Conservation (phyloP, 176 grass and related monocot genomes). For the Chrysopogon serrulatus region DNA sequence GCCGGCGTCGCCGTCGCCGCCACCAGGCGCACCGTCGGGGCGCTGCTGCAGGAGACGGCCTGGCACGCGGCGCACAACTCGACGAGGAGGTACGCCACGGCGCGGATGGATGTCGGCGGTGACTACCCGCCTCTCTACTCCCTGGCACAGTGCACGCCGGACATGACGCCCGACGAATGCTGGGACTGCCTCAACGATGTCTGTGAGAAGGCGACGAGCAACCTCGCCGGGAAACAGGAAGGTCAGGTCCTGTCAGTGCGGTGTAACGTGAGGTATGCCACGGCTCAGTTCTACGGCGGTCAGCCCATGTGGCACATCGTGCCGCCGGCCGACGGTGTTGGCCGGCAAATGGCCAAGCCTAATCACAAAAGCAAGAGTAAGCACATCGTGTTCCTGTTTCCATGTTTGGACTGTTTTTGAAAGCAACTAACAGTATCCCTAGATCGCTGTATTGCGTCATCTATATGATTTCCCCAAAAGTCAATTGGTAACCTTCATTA, state of each 20-base stretch:
- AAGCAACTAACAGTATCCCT: too few relatives aligned
- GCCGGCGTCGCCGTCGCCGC: too few relatives aligned
- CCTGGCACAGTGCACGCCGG: conserved; percentile 41
- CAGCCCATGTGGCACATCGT: background rate
- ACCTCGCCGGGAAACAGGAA: background rate
- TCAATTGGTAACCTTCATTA: too few relatives aligned
- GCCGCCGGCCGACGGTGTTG: too few relatives aligned
- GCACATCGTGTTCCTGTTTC: too few relatives aligned
- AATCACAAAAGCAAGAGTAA: too few relatives aligned
- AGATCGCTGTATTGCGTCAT: too few relatives aligned
- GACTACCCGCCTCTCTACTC: conserved; percentile 7
- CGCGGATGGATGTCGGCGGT: background rate
- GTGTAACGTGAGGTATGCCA: conserved; percentile 36
- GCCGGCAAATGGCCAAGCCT: too few relatives aligned
- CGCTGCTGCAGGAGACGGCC: background rate
- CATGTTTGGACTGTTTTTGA: too few relatives aligned
- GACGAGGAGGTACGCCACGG: conserved; percentile 1
- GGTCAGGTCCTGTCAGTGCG: background rate
- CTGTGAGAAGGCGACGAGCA: background rate
- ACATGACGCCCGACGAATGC: background rate
- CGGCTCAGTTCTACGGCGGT: conserved; percentile 20
- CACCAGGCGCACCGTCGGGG: background rate
- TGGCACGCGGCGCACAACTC: background rate
- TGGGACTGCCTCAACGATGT: conserved; percentile 13
- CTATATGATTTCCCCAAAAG: too few relatives aligned